Evolutionary conservation across 345 rosid species (phyloP).

Genomic region (Lenwebbia sp.): DNA sequence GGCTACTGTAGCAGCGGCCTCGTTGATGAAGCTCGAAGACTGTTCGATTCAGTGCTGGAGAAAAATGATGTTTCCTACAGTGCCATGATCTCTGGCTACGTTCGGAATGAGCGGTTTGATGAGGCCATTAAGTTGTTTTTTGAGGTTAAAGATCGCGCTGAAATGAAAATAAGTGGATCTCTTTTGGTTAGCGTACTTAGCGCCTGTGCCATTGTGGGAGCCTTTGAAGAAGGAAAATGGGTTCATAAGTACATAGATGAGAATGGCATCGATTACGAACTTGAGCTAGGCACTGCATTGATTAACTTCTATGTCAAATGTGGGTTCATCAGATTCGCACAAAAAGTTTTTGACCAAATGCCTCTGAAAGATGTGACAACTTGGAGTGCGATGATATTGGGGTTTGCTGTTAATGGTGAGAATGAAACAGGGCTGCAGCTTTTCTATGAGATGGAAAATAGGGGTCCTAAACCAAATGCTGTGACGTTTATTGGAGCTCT

Average conservation of each 20-base stretch:
- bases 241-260: slow-evolving; percentile 9
- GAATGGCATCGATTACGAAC: slow-evolving; percentile 6
- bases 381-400: slow-evolving; percentile 24
- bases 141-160: not conserved
- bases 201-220: slow-evolving; percentile 19
- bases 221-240: slow-evolving; percentile 20
- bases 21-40: slow-evolving; percentile 7
- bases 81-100: slow-evolving; percentile 26
- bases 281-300: slow-evolving; percentile 15
- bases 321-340: slow-evolving; percentile 7
- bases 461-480: slow-evolving; percentile 17
- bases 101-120: slow-evolving; percentile 6
- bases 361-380: slow-evolving; percentile 17
- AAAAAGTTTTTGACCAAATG: slow-evolving; percentile 14
- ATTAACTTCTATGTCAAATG: slow-evolving; percentile 20
- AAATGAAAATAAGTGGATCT: slow-evolving; percentile 3
- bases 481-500: slow-evolving; percentile 23
- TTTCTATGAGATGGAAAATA: slow-evolving; percentile 14
- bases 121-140: slow-evolving; percentile 21
- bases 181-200: slow-evolving; percentile 21
- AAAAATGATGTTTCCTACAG: slow-evolving; percentile 18
- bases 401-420: slow-evolving; percentile 20
- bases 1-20: slow-evolving; percentile 10
- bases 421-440: slow-evolving; percentile 7
- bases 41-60: slow-evolving; percentile 16